Conservation (phyloP, 345 rosid species). For the Eucalyptus viminalis region DNA sequence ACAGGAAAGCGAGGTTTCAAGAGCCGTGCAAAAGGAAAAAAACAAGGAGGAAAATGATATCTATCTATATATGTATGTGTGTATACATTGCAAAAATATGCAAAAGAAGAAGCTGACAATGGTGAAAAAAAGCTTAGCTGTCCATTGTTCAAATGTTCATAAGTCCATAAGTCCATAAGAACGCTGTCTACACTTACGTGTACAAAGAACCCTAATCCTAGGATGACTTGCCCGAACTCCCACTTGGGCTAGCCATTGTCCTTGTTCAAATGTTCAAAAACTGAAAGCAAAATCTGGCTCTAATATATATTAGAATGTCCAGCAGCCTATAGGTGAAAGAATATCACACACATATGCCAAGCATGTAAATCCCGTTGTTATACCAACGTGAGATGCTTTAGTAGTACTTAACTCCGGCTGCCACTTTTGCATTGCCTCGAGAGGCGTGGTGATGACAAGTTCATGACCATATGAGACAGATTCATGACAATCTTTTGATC, state of each 20-base stretch:
- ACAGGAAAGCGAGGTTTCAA: not conserved
- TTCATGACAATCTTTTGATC: not conserved
- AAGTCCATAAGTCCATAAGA: not conserved
- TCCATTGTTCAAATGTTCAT: not conserved
- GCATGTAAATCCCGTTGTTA: not conserved
- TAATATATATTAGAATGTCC: not conserved
- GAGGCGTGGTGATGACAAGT: not conserved
- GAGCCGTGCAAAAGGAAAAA: not conserved
- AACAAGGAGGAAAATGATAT: not conserved
- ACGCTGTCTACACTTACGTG: not conserved
- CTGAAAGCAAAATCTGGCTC: not conserved
- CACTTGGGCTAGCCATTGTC: not conserved
- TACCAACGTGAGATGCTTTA: not conserved
- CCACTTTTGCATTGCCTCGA: not conserved
- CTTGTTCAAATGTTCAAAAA: not conserved
- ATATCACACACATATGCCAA: not conserved
- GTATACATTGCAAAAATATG: not conserved
- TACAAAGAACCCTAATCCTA: not conserved
- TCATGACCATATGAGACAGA: not conserved
- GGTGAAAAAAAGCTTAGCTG: not conserved
- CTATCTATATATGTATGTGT: no score
- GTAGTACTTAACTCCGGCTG: not conserved
- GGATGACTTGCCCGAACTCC: not conserved
- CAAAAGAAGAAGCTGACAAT: not conserved
- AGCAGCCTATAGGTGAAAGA: fast-evolving